Evolutionary conservation across 371 early-diverging fungal genomes (phyloP).

Genomic region (Syncephalis plumigaleata): DNA sequence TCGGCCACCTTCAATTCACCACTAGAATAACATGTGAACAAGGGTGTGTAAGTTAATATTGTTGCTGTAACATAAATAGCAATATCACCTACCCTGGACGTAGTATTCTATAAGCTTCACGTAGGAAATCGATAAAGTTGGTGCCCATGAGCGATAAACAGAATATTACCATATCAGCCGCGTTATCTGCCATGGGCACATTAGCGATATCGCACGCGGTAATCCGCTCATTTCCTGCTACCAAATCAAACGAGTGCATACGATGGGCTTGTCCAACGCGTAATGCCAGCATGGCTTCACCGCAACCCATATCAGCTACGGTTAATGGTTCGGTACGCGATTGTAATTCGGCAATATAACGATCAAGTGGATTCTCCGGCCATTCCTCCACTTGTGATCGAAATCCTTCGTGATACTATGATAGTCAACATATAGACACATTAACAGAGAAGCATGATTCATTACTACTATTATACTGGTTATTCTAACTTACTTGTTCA

Average conservation of each 20-base stretch:
- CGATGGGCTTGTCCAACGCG: constrained; percentile 30
- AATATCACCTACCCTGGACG: constrained; percentile 41
- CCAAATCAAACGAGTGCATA: constrained; percentile 92
- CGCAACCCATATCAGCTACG: constrained; percentile 97
- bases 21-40: constrained; percentile 21
- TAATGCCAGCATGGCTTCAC: constrained; percentile 83
- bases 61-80: too few species aligned
- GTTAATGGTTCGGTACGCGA: constrained; percentile 25
- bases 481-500: constrained; percentile 44
- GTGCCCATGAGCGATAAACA: constrained; percentile 96
- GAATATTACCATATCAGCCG: constrained; percentile 85
- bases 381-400: constrained; percentile 84
- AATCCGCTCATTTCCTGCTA: constrained; percentile 66
- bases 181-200: constrained; percentile 52
- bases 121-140: constrained; percentile 78
- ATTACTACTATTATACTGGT: too few species aligned
- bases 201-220: constrained; percentile 88
- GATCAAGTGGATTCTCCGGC: constrained; percentile 94
- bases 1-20: constrained; percentile 89
- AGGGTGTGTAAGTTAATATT: too few species aligned
- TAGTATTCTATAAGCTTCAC: constrained; percentile 82
- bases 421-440: too few species aligned
- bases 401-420: constrained; percentile 92
- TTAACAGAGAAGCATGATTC: too few species aligned
- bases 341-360: constrained; percentile 55